Percentiles rank a stretch among this genome's conserved stretches.
Conservation (phyloP, 768 basidiomycete species). For the Kwoniella pini region DNA sequence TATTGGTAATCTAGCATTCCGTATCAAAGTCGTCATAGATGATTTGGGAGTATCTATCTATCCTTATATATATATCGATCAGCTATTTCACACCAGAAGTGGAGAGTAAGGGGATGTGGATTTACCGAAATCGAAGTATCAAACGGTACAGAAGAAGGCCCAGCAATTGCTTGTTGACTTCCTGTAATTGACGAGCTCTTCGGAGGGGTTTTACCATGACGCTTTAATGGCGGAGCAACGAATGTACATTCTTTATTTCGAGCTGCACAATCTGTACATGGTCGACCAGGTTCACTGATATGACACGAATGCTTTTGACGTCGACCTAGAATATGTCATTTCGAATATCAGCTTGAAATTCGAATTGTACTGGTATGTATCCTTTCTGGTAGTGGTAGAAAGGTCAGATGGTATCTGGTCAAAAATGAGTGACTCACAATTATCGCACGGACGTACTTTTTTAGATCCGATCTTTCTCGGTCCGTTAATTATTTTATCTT, state of each 20-base stretch:
- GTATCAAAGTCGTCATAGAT: not conserved
- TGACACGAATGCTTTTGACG: conserved; percentile 12
- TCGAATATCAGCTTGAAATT: no score
- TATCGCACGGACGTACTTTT: conserved; percentile 8
- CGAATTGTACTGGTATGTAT: no score
- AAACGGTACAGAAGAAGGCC: not conserved
- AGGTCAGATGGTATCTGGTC: not conserved
- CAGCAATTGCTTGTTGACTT: not conserved
- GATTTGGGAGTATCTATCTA: not conserved
- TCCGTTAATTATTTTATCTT: not conserved
- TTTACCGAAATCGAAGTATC: not conserved
- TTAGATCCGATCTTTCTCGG: conserved; percentile 9
- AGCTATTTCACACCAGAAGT: not conserved
- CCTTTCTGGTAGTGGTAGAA: no score
- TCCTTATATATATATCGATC: not conserved
- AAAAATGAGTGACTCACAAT: not conserved
- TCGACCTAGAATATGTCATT: conserved; percentile 1
- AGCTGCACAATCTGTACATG: conserved; percentile 10
- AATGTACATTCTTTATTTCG: conserved; percentile 10
- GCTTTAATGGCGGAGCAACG: conserved; percentile 3
- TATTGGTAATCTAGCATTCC: not conserved
- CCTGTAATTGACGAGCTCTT: not conserved
- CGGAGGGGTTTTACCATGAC: conserved; percentile 4
- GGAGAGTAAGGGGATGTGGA: not conserved
- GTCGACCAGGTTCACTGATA: conserved; percentile 1